Base-by-base conservation (phyloP, 1,284 basidiomycete genomes). In the Malassezia sympodialis region DNA sequence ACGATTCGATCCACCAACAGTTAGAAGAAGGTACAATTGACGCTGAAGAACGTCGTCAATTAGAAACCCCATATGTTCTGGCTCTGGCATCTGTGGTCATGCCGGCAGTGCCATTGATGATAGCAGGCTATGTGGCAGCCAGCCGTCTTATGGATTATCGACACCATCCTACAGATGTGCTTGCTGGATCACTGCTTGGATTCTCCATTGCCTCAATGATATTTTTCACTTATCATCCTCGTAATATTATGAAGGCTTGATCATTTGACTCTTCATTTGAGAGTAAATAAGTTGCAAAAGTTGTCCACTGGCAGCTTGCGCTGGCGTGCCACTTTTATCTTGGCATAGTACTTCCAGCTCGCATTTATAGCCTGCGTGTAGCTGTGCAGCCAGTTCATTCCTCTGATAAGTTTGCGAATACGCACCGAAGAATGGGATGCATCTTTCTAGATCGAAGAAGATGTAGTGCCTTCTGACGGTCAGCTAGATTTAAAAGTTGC, bases 101-200 rank as follows among this genome's bases (percentile, higher is more conserved):
- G 10, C 54, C 54, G 0, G 70, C 90, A 1, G 77, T 82, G 0
- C 91, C 90, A 0, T 80, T 93, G 45, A 76, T 84, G 30, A 88
- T 80, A 14, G 90, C 88, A 2, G 79, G 84, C 1, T 80, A 94
- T 37, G 87, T 96, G 24, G 90, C 90, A 2, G 85, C 96, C 56
- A 68, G 64, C 10, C 57, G 77, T 11, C 72, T 75, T 7, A 77
- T 76, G 76, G 76, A 78, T 57, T 76, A 78, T 59, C 61, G 77
- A 0, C 77, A 78, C 51, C 77, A 78, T 51, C 70, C 76, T 0
- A 75, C 76, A 6, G 75, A 96, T 67, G 85, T 94, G 39, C 75
- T 90, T 6, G 81, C 87, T 2, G 90, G 91, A 17, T 82, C 83
- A 3, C 51, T 84, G 30, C 78, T 94, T 11, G 91, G 90, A 12